Base-by-base conservation (phyloP, 2,329 filamentous ascomycete genomes). In the Paraconiothyrium brasiliense region DNA sequence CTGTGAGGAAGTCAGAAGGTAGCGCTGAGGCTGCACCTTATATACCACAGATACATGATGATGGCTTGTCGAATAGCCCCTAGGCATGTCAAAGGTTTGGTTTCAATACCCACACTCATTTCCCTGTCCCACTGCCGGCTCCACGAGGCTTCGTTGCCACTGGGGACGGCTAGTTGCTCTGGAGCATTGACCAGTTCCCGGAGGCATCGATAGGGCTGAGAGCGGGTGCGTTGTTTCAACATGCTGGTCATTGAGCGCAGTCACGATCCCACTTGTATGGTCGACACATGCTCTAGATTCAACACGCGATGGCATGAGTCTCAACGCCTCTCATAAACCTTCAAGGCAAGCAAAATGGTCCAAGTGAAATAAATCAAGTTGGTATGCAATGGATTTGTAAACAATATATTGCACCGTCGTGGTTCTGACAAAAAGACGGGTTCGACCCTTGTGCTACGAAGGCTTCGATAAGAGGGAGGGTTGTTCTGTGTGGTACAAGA, bases 1-100 rank as follows among this genome's bases (percentile, higher is more conserved):
- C 37, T 67, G 60, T 56, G 52, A 54, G 60, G 61, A 63, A 54
- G 35, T 57, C 55, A 52, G 14, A 3, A 32, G 22, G 24, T 54
- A 30, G 11, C 44, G 43, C 22, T 9, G 10, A 46, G 1, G 22
- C 16, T 30, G 24, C 24, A 13, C 30, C 46, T 48, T 32, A 48
- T 48, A 48, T 48, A 48, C 24, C 30, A 48, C 20, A n/a, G 24
- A 4, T 9, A 10, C 11, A 32, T 32, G n/a, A 8, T n/a, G 4
- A n/a, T 30, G 24, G 14, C 46, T 22, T 46, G 43, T 24, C 43
- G 20, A 46, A 22, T 20, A 24, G 43, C n/a, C 43, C 20, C 8
- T 10, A 46, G 4, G 43, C 43, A 46, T 46, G 43, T 24, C 43
- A 46, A 46, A 46, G 20, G 24, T 22, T 20, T 46, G 13, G n/a